Evolutionary conservation across 2,329 filamentous ascomycete species (phyloP).

Genomic region (Fusarium sp.): DNA sequence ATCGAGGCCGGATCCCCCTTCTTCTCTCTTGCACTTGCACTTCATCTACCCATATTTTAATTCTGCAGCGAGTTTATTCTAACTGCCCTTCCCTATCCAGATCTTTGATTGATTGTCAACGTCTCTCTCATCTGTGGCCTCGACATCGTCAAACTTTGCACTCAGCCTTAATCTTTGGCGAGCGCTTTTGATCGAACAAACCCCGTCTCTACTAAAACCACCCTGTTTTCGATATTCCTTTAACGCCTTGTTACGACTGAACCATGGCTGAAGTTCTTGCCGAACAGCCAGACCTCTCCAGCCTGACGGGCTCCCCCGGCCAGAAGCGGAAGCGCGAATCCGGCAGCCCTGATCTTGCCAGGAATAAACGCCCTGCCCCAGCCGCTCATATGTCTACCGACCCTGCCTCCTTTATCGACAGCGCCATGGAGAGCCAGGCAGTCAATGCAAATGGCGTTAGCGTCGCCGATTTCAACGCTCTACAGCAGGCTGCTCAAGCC

Average conservation of each 20-base stretch:
- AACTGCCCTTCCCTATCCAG: conserved; percentile 39
- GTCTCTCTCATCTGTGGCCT: conserved; percentile 39
- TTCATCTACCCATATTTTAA: conserved; percentile 17
- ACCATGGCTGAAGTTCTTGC: conserved; percentile 61
- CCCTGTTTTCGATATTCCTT: background rate
- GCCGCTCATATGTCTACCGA: conserved; percentile 59
- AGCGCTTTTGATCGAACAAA: conserved; percentile 31
- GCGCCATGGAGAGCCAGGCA: conserved; percentile 58
- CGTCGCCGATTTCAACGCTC: conserved; percentile 66
- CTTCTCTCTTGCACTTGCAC: background rate
- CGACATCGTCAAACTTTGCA: conserved; percentile 31
- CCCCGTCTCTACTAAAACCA: background rate
- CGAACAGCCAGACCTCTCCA: conserved; percentile 61
- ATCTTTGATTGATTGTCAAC: conserved; percentile 34
- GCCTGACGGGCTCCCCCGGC: conserved; percentile 55
- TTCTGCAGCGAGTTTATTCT: conserved; percentile 27
- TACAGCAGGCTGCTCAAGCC: conserved; percentile 63
- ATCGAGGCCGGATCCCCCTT: background rate
- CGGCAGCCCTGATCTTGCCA: conserved; percentile 62
- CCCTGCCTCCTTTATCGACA: conserved; percentile 65
- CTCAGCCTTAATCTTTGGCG: conserved; percentile 9
- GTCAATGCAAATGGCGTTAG: conserved; percentile 57
- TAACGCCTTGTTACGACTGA: conserved; percentile 7
- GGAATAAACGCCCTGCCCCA: conserved; percentile 62
- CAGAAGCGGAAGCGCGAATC: conserved; percentile 67